Evolutionary conservation across 768 basidiomycete species (phyloP), one percentile per base, ranked within the genome.

Genomic region (Phlegmacium glaucopus): DNA sequence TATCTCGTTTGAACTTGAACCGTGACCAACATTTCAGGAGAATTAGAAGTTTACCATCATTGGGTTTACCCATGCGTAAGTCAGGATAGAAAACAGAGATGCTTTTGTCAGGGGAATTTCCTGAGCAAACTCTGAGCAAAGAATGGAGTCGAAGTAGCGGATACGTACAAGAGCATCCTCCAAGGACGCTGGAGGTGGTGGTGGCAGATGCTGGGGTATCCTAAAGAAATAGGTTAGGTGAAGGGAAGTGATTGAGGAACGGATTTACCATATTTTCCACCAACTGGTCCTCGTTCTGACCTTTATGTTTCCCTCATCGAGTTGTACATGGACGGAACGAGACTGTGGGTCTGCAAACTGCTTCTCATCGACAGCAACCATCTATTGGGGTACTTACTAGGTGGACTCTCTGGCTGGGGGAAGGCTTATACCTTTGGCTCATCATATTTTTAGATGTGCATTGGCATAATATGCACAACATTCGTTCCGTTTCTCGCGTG

Each of bases 11-110:
- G 27, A 39, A 8, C 6, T 28, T 30, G 16, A 16, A 27, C 22
- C 29, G 26, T 5, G 32, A 16, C 13, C 28, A 4, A 39, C 27
- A 28, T 10, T 11, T 13, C 29, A 47, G 0, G 29, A 42, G 25
- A 12, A 16, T 15, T 28, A 18, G 17, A 11, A 11, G 45, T 43
- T 35, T 50, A 74, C 79, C 78, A 80, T 80, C 15, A 82, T 65
- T 1, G 77, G 78, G 2, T 74, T 76, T 28, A 89, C 78, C 82
- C 85, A 89, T 30, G 72, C 59, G 58, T 80, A 89, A 0, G 83
- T 82, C 34, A 89, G 64, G 27, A 77, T 64, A 12, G 81, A 79
- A 39, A 87, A 58, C 16, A 82, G 58, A 26, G 77, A 84, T 4
- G 83, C 83, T 12, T 66, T 64, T 0, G 72, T 77, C 12, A 86